Conservation (phyloP, 768 basidiomycete genomes). For the Russula abietina region DNA sequence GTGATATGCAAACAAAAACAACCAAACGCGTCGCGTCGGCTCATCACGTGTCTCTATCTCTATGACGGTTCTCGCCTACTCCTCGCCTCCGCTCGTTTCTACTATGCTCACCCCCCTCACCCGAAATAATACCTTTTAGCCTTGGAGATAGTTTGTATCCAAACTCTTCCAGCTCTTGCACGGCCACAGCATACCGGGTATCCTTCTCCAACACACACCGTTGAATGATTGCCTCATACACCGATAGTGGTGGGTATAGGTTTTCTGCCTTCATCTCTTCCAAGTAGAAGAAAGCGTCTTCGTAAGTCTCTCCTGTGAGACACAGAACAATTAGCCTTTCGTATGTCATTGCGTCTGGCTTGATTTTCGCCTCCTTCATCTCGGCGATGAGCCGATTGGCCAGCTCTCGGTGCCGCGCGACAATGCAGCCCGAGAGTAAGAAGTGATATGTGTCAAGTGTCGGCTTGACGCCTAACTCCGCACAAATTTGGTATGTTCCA, state of each 20-base stretch:
- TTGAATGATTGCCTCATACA: conserved; percentile 57
- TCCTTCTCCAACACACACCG: conserved; percentile 56
- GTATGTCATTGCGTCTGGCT: conserved; percentile 56
- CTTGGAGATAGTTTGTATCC: conserved; percentile 40
- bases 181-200: conserved; percentile 52
- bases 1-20: conserved; percentile 12
- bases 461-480: conserved; percentile 50
- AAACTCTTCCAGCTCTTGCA: conserved; percentile 64
- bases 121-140: conserved; percentile 33
- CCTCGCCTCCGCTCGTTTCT: neutral
- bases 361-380: conserved; percentile 51
- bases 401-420: conserved; percentile 52
- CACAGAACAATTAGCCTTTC: conserved; percentile 63
- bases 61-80: too few species aligned
- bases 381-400: conserved; percentile 64
- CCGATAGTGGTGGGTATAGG: conserved; percentile 44
- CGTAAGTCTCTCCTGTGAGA: conserved; percentile 65
- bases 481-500: conserved; percentile 62
- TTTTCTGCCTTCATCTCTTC: conserved; percentile 76
- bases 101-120: conserved; percentile 12
- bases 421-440: conserved; percentile 60
- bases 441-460: conserved; percentile 62
- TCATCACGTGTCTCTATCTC: conserved; percentile 1
- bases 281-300: conserved; percentile 84
- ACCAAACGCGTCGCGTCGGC: conserved; percentile 18